phyloP scores from a whole-genome alignment of 345 rosid species.

The Angophora floribunda region DNA sequence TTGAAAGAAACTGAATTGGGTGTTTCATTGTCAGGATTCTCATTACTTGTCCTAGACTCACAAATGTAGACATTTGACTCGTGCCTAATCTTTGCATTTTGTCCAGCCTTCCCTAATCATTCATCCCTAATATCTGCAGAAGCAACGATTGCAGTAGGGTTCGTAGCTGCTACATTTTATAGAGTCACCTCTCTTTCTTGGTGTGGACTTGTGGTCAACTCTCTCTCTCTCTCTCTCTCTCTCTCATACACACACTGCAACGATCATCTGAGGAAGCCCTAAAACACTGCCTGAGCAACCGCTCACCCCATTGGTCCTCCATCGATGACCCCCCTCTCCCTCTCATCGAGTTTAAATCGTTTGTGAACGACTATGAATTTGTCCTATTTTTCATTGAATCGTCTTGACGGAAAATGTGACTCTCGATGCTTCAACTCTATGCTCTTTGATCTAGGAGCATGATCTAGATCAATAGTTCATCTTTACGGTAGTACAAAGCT shows the following conservation, averaged over 20 bases:
- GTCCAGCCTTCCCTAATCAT: background rate
- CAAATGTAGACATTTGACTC: background rate
- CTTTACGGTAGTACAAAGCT: background rate
- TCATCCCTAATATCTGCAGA: no score
- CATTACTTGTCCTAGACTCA: background rate
- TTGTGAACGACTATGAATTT: background rate
- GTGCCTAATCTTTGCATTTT: background rate
- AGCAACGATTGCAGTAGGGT: no score
- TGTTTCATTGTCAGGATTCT: background rate
- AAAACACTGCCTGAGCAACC: no score
- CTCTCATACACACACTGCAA: no score
- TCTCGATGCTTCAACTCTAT: background rate
- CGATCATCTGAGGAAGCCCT: no score
- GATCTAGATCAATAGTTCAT: background rate
- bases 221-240: no score
- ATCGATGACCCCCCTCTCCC: no score
- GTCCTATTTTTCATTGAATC: no score
- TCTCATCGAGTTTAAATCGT: background rate
- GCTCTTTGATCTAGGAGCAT: background rate
- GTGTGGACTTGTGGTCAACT: no score
- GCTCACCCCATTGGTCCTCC: no score
- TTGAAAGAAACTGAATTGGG: background rate
- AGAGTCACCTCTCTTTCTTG: no score
- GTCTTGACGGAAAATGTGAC: background rate
- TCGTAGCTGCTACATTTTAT: no score